Evolutionary conservation across 345 rosid genomes (phyloP).

Genomic region (Salix viminalis): DNA sequence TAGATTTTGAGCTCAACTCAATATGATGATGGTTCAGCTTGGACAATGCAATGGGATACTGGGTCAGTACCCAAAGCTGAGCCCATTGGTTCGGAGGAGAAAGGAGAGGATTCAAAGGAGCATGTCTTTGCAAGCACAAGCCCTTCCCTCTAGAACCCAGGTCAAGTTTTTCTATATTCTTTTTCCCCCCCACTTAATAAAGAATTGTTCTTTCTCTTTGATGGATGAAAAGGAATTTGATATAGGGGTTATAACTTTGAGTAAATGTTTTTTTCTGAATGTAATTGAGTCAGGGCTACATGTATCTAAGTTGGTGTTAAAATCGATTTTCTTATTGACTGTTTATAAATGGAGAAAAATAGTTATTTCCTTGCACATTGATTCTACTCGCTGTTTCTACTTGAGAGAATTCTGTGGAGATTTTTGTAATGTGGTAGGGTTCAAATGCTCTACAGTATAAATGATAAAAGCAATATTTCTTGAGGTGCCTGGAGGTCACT

Average conservation of each 20-base stretch:
- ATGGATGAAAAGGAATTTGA: not conserved
- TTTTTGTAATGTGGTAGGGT: no score
- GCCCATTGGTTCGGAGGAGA: slow-evolving; percentile 19
- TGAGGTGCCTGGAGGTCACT: not conserved
- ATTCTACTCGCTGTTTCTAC: not conserved
- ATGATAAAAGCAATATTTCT: no score
- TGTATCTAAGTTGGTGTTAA: not conserved
- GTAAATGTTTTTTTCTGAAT: no score
- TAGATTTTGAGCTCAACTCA: not conserved
- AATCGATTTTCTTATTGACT: not conserved
- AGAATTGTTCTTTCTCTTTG: not conserved
- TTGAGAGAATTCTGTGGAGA: not conserved
- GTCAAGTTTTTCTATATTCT: slow-evolving; percentile 16
- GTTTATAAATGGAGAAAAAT: not conserved
- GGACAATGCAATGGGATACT: slow-evolving; percentile 36
- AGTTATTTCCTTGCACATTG: not conserved
- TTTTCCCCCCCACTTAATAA: not conserved
- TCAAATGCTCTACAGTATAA: no score
- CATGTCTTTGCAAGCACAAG: slow-evolving; percentile 45
- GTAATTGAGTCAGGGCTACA: no score
- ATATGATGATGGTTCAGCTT: slow-evolving; percentile 48
- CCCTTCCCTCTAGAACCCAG: slow-evolving; percentile 69
- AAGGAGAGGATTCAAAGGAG: slow-evolving; percentile 27
- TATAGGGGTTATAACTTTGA: no score
- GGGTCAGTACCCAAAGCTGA: slow-evolving; percentile 9